phyloP scores from a whole-genome alignment of 192 early-diverging fungal species.

The Entomortierella parvispora region DNA sequence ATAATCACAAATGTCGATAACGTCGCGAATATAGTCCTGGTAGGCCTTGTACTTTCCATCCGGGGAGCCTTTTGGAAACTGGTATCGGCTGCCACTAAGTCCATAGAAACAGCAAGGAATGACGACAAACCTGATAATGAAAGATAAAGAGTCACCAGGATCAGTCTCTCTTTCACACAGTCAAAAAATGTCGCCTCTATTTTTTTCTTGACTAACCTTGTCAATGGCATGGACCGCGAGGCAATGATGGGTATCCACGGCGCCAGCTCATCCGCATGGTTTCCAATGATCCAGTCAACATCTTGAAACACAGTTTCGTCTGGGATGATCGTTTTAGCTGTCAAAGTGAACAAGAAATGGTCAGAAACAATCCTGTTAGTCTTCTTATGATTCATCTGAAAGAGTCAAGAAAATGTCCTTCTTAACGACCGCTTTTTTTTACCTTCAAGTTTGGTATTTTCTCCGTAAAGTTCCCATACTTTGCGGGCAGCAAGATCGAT shows the following conservation, averaged over 20 bases:
- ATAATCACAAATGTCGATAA: constrained; percentile 69
- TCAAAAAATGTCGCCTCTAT: constrained; percentile 1
- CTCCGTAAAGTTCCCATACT: constrained; percentile 74
- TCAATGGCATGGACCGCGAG: constrained; percentile 52
- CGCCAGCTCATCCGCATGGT: constrained; percentile 90
- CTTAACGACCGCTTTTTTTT: constrained; percentile 1
- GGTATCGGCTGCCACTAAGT: constrained; percentile 68
- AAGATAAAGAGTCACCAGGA: not conserved
- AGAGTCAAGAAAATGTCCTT: not conserved
- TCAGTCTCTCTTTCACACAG: not conserved
- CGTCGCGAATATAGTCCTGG: constrained; percentile 64
- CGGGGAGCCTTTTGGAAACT: constrained; percentile 59
- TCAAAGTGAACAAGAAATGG: constrained; percentile 15
- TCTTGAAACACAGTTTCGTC: constrained; percentile 55
- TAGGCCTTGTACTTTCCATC: constrained; percentile 78
- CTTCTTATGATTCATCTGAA: too few species aligned
- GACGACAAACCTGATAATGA: constrained; percentile 64
- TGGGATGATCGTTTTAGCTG: constrained; percentile 70
- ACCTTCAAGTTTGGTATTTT: constrained; percentile 58
- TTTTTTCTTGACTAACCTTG: constrained; percentile 50
- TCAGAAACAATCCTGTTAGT: too few species aligned
- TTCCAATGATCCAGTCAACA: constrained; percentile 85
- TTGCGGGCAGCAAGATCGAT: constrained; percentile 80
- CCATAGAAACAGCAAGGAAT: constrained; percentile 89
- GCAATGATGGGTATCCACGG: constrained; percentile 89